A percentile compares a stretch with the other conserved stretches of the same genome.
These are phyloP conservation scores for Ascochyta lentis DNA, from an alignment of 2,329 filamentous ascomycete genomes.

Conservation along the genomic window DNA sequence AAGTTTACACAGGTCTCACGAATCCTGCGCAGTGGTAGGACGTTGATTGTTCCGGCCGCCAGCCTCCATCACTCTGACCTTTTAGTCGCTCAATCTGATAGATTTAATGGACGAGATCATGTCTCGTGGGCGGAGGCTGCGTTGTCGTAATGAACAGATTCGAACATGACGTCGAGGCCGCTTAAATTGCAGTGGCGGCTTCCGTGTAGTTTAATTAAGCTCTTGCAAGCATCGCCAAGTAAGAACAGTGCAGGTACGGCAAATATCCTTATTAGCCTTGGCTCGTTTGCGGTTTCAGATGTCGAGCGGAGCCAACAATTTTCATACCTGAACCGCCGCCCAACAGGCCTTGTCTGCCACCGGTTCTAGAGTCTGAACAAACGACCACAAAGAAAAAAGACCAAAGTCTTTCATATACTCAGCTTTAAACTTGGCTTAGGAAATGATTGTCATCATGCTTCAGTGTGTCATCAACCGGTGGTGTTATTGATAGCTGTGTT, in stretches of 20 bases:
- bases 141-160: too few species aligned
- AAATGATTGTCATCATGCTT: not conserved
- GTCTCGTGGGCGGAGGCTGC: too few species aligned
- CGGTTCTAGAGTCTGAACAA: not conserved
- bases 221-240: conserved; percentile 13
- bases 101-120: too few species aligned
- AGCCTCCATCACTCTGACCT: too few species aligned
- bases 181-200: not conserved
- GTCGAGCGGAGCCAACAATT: not conserved
- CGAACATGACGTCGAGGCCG: too few species aligned
- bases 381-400: not conserved
- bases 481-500: not conserved
- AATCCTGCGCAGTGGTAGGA: too few species aligned
- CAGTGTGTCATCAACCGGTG: conserved; percentile 5
- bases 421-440: not conserved
- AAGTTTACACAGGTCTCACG: too few species aligned
- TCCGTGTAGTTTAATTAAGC: not conserved
- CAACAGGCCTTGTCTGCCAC: not conserved
- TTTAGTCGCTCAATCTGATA: too few species aligned
- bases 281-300: not conserved
- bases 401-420: not conserved
- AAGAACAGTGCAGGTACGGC: conserved; percentile 1
- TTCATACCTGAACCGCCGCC: not conserved
- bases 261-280: not conserved
- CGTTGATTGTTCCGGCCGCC: too few species aligned